Conservation (phyloP, 306 rosid species). For the Arachis hypogaea region DNA sequence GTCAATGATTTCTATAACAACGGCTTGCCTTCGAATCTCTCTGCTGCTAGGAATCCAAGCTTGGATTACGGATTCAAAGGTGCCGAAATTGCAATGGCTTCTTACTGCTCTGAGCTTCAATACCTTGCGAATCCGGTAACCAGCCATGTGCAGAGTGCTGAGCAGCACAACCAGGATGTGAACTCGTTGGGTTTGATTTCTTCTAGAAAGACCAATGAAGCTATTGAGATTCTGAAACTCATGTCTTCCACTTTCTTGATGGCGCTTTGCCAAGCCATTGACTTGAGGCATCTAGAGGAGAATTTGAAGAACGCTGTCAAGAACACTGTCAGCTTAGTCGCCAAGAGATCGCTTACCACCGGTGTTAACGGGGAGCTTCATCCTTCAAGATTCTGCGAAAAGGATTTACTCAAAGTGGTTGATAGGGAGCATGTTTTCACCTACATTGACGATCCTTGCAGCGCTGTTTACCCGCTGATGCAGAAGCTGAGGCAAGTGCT, state of each 20-base stretch:
- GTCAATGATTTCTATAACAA: conserved; percentile 89
- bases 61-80: conserved; percentile 93
- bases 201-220: conserved; percentile 74
- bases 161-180: conserved; percentile 59
- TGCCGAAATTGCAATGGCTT: conserved; percentile 63
- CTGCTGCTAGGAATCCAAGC: conserved; percentile 80
- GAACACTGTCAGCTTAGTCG: conserved; percentile 66
- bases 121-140: conserved; percentile 56
- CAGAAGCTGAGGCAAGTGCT: conserved; percentile 76
- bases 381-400: conserved; percentile 80
- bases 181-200: conserved; percentile 86
- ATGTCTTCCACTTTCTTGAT: conserved; percentile 72
- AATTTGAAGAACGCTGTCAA: conserved; percentile 68
- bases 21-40: conserved; percentile 80
- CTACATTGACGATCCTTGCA: conserved; percentile 77
- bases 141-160: conserved; percentile 55
- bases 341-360: conserved; percentile 65
- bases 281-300: conserved; percentile 91
- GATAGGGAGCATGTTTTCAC: conserved; percentile 72
- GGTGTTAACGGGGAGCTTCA: conserved; percentile 72
- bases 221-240: conserved; percentile 62
- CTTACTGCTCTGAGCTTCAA: conserved; percentile 55
- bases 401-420: conserved; percentile 74
- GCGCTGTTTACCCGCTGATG: conserved; percentile 75
- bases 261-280: conserved; percentile 88